phyloP scores from a whole-genome alignment of 2,329 filamentous ascomycete genomes.

The Calonectria leucothoes region DNA sequence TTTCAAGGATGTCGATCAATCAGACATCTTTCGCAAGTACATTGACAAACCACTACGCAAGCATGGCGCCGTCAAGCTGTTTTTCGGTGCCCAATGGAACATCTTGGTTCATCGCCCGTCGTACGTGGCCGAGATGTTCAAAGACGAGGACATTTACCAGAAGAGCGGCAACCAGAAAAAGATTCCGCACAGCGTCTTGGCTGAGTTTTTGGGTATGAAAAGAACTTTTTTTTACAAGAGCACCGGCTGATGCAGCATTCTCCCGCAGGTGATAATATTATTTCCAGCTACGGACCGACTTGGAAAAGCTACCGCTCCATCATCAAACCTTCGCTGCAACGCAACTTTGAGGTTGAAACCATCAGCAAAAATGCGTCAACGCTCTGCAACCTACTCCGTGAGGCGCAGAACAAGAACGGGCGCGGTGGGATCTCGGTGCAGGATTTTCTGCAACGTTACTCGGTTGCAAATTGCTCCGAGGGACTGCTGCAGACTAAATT shows the following conservation, averaged over 20 bases:
- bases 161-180: neutral
- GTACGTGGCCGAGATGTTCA: neutral
- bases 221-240: neutral
- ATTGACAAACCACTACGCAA: neutral
- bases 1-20: conserved; percentile 1
- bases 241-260: neutral
- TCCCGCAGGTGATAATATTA: conserved; percentile 49
- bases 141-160: neutral
- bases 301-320: conserved; percentile 51
- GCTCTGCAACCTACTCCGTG: neutral
- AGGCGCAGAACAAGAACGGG: neutral
- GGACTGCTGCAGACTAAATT: neutral
- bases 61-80: neutral
- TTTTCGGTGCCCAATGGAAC: neutral
- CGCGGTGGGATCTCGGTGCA: neutral
- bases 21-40: neutral
- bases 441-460: neutral
- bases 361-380: conserved; percentile 21
- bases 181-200: neutral
- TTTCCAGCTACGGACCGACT: conserved; percentile 49
- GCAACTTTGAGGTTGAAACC: conserved; percentile 34
- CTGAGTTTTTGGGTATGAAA: neutral
- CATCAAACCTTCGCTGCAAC: conserved; percentile 50
- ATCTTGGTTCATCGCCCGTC: neutral
- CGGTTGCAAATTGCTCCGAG: neutral